Base-by-base conservation (phyloP, 495 filamentous ascomycete species). In the Annulohypoxylon maeteangense region DNA sequence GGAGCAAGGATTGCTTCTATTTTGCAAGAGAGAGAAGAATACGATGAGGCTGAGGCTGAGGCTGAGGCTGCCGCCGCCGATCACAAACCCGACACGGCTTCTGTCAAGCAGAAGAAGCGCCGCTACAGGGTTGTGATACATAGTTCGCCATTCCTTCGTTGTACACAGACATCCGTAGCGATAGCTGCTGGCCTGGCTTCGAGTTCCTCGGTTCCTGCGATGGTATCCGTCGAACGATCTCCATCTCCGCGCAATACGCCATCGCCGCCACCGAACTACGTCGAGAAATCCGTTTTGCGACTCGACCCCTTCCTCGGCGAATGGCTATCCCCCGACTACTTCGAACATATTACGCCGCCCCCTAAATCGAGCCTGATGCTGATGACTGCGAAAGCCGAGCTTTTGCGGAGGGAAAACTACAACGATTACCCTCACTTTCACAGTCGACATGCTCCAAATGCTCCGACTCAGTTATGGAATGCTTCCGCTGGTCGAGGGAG, bases 241-340 rank as follows among this genome's bases (percentile, higher is more conserved):
- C 66, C 44, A 62, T 78, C 59, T 53, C 68, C 60, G 7, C 68
- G 66, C 36, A 53, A 50, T 50, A 70, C 70, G 25, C 78, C 83
- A 5, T 65, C 79, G n/a, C 71, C 75, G n/a, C 60, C 73, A 48
- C 65, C 66, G 11, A 73, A 71, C 53, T 51, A 72, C 3, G 40
- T 65, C 12, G 81, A 83, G 36, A 92, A 86, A 75, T 82, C 87
- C 1, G 79, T 88, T 7, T 76, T 98, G 54, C 90, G 95, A 1
- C 85, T 98, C 6, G 96, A 98, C 80, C 90, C 96, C 0, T 96
- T 94, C 76, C 85, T 98, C 2, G 96, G 96, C 14, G 95, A 99
- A 82, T 99, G 95, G 95, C 84, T 98, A 44, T 91, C 90, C 4
- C 92, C 93, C 4, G 90, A 93, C 74, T 99, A 99, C 75, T 99